These are phyloP conservation scores for Eudorina sp. DNA, from an alignment of 139 green algal species.

Conservation along the genomic window DNA sequence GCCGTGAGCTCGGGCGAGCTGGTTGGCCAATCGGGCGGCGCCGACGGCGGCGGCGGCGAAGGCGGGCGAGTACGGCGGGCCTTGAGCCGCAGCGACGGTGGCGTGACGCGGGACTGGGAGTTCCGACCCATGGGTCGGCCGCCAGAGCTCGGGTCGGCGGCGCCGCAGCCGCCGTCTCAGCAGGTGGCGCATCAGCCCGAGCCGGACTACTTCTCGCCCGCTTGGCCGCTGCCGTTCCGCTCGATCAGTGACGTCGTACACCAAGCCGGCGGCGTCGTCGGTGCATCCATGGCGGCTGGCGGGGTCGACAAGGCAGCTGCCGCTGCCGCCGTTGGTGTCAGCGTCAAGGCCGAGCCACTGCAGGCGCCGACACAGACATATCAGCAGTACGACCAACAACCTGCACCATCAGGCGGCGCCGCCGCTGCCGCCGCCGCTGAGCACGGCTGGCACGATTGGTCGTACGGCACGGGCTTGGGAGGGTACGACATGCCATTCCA, in stretches of 20 bases:
- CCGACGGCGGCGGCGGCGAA: neutral
- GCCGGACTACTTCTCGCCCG: neutral
- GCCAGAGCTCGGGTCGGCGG: neutral
- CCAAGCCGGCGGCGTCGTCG: too few species aligned
- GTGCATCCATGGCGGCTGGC: neutral
- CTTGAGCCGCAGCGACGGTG: neutral
- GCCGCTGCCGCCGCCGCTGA: neutral
- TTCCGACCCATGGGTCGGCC: neutral
- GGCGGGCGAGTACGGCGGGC: neutral
- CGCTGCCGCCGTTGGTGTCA: neutral
- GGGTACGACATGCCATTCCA: too few species aligned
- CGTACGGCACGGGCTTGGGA: neutral
- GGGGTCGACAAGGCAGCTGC: neutral
- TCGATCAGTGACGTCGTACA: constrained; percentile 2
- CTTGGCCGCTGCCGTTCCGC: neutral
- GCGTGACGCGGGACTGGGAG: neutral
- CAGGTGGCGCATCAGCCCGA: neutral
- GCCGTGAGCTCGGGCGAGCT: too few species aligned
- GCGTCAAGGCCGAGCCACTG: neutral
- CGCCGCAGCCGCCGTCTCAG: neutral
- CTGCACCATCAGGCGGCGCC: neutral
- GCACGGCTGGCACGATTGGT: neutral
- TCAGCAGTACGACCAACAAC: too few species aligned
- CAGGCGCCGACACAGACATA: too few species aligned
- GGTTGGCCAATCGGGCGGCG: too few species aligned